These are phyloP conservation scores for Paraurostyla sp. DNA, from an alignment of 73 alveolate genomes.

Conservation along the genomic window DNA sequence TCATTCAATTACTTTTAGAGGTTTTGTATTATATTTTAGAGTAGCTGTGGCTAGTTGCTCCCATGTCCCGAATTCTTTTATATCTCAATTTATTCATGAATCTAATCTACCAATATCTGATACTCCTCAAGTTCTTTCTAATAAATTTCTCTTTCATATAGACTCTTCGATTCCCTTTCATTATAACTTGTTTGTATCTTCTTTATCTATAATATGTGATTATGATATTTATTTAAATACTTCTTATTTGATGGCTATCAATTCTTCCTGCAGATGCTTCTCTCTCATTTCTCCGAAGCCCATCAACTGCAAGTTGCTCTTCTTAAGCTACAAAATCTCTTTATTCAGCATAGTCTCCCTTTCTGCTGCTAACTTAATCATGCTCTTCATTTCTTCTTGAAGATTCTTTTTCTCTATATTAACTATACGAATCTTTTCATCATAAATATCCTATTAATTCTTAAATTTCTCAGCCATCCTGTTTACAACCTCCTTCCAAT, in stretches of 20 bases:
- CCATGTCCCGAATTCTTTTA: not conserved
- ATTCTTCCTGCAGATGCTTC: slow-evolving; percentile 25
- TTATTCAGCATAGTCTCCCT: not conserved
- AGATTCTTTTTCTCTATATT: slow-evolving; percentile 16
- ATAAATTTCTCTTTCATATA: slow-evolving; percentile 19
- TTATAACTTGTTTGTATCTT: not conserved
- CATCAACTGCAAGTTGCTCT: not conserved
- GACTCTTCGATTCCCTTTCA: not conserved
- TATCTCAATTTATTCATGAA: slow-evolving; percentile 19
- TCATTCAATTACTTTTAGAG: not conserved
- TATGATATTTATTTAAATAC: too few relatives aligned
- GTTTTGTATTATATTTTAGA: not conserved
- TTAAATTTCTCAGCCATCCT: slow-evolving; percentile 6
- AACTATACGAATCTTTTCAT: not conserved
- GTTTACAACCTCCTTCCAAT: slow-evolving; percentile 12
- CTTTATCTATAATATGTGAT: too few relatives aligned
- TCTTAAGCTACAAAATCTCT: not conserved
- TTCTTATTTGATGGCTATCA: slow-evolving; percentile 2
- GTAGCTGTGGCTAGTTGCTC: not conserved
- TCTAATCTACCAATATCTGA: slow-evolving; percentile 16
- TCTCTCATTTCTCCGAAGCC: slow-evolving; percentile 36
- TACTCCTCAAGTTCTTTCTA: slow-evolving; percentile 23
- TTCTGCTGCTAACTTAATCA: not conserved
- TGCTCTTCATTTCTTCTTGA: not conserved
- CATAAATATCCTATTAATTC: not conserved